phyloP scores from a whole-genome alignment of 2,329 filamentous ascomycete genomes.

The Fusarium sp. region DNA sequence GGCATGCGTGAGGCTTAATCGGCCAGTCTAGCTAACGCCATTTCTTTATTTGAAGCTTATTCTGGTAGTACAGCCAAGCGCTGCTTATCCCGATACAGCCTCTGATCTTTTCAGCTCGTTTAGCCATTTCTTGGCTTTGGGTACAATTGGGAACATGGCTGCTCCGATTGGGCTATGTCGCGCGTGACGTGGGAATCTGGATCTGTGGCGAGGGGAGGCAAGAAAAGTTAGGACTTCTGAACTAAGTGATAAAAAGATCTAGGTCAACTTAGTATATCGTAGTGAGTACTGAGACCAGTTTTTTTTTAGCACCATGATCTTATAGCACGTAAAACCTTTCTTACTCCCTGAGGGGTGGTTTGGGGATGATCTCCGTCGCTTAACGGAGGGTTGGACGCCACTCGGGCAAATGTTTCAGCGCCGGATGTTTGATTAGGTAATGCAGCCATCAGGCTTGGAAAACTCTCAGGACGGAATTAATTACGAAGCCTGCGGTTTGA shows the following conservation, averaged over 20 bases:
- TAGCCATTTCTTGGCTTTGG: background rate
- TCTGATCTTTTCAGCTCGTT: background rate
- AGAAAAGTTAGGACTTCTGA: background rate
- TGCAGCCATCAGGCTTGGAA: too few relatives aligned
- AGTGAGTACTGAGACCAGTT: fast-evolving
- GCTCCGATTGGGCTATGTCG: background rate
- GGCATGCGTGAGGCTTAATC: background rate
- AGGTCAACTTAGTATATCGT: fast-evolving
- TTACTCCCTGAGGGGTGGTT: background rate
- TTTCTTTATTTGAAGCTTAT: conserved; percentile 1
- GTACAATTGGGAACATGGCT: background rate
- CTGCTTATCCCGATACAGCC: background rate
- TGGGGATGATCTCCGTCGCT: background rate
- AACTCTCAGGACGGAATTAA: background rate
- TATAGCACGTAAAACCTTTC: background rate
- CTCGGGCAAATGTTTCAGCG: background rate
- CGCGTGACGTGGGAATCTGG: background rate
- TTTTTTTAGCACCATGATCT: background rate
- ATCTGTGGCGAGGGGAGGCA: background rate
- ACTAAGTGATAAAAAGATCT: background rate
- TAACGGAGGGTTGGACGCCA: background rate
- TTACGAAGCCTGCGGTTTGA: background rate
- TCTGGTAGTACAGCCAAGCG: background rate
- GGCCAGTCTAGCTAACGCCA: background rate
- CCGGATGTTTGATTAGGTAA: background rate